A percentile compares a stretch with the other conserved stretches of the same genome.
These are phyloP conservation scores for Aspergillus felis DNA, from an alignment of 2,329 filamentous ascomycete species.

Conservation along the genomic window DNA sequence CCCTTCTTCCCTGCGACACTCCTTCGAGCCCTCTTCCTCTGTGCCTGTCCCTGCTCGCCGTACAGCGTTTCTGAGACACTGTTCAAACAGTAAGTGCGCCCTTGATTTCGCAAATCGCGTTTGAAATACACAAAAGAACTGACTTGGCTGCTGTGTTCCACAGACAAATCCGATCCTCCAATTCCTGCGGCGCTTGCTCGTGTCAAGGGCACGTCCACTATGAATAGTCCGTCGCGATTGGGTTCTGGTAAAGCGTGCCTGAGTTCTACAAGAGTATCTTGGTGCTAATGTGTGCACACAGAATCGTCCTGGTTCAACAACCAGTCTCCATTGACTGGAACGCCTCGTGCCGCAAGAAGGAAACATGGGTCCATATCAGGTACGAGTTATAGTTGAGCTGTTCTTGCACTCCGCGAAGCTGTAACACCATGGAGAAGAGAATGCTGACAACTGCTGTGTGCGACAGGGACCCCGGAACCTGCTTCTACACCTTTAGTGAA, in stretches of 20 bases:
- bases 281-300: slow-evolving; percentile 8
- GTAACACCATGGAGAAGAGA: neutral
- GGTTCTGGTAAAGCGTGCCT: slow-evolving; percentile 14
- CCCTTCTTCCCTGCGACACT: slow-evolving; percentile 20
- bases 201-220: slow-evolving; percentile 27
- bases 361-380: slow-evolving; percentile 20
- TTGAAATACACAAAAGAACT: slow-evolving; percentile 6
- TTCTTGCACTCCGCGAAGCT: neutral
- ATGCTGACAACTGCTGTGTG: slow-evolving; percentile 7
- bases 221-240: slow-evolving; percentile 28
- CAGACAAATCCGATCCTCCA: slow-evolving; percentile 22
- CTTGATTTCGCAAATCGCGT: slow-evolving; percentile 2
- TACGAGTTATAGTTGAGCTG: slow-evolving; percentile 11
- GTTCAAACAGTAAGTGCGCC: slow-evolving; percentile 8
- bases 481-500: slow-evolving; percentile 32
- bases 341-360: slow-evolving; percentile 11
- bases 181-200: slow-evolving; percentile 28
- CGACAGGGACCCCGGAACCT: slow-evolving; percentile 28
- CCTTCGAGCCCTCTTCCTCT: slow-evolving; percentile 21
- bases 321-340: slow-evolving; percentile 22
- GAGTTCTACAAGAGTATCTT: neutral
- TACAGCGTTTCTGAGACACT: slow-evolving; percentile 16
- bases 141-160: slow-evolving; percentile 6
- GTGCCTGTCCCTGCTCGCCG: slow-evolving; percentile 12
- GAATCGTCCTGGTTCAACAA: slow-evolving; percentile 31